Evolutionary conservation across 1,139 yeast genomes (phyloP), one percentile per base, ranked within the genome.

Genomic region (Meyerozyma guilliermondii): DNA sequence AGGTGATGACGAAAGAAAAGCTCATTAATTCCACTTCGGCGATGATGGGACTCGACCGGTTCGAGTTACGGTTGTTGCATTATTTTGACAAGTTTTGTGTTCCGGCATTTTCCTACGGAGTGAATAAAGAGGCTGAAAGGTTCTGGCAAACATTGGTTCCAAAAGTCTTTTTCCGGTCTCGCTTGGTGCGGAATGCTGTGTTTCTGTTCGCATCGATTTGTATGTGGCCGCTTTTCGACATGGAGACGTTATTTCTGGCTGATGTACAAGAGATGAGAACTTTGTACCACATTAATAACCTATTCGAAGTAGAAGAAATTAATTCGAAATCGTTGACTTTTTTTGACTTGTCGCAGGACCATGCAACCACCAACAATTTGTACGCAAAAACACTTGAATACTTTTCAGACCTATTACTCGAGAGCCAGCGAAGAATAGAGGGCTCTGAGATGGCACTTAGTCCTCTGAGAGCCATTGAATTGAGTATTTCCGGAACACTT

Each of bases 141-240:
- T 18, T 33, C 26, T 33, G 36, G 36, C 23, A 26, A 9, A 17
- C 17, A 3, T 3, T 2, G 8, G 24, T 33, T 2, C 28, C 24
- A n/a, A n/a, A n/a, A n/a, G 26, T 35, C 44, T 9, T 44, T 62
- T 13, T 63, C 61, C 43, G 39, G 20, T 59, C 64, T 38, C 49
- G 46, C 4, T 49, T 62, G 41, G 53, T 62, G 6, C 49, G 65
- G 34, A 52, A 51, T 31, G 47, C 59, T 8, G 46, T 58, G 14
- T 58, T 51, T 45, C 52, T 59, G 37, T 60, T 54, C 43, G 51
- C 62, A 11, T 59, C 61, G 8, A 47, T 56, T 23, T 51, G 53
- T 39, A 41, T 56, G 39, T 47, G 53, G 43, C 58, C 59, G 2
- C 39, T 55, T 16, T 45, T 50, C 26, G 54, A 53, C 33, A 36